phyloP scores from a whole-genome alignment of 768 basidiomycete species.

The Boletellus ananas region DNA sequence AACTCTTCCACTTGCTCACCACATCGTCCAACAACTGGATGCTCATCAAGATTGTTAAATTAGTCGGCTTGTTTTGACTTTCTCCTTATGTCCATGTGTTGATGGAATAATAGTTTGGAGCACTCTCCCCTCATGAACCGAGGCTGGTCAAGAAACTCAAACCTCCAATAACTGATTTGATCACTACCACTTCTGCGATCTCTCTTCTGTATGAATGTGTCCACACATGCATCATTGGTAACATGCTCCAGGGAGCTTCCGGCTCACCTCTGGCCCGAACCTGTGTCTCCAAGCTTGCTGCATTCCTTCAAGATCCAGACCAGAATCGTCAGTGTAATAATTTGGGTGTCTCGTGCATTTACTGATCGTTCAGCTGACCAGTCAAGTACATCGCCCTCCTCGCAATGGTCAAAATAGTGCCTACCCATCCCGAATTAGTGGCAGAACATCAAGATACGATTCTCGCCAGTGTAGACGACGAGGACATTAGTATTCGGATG shows the following conservation, averaged over 20 bases:
- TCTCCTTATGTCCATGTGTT: background rate
- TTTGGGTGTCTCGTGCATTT: conserved; percentile 8
- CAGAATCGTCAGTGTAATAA: conserved; percentile 76
- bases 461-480: conserved; percentile 82
- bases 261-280: conserved; percentile 77
- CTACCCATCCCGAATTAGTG: conserved; percentile 83
- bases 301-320: conserved; percentile 88
- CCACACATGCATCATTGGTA: conserved; percentile 95
- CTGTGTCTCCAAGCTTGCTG: conserved; percentile 91
- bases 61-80: conserved; percentile 49
- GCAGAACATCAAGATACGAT: conserved; percentile 92
- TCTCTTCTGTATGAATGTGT: conserved; percentile 98
- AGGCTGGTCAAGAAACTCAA: conserved; percentile 93
- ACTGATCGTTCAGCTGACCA: conserved; percentile 35
- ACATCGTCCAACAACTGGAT: conserved; percentile 99
- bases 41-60: conserved; percentile 97
- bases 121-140: conserved; percentile 86
- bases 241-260: conserved; percentile 81
- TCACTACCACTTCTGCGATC: conserved; percentile 92
- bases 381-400: conserved; percentile 97
- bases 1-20: conserved; percentile 88
- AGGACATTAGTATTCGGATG: conserved; percentile 95
- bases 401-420: conserved; percentile 94
- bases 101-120: conserved; percentile 68
- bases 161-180: conserved; percentile 91